phyloP scores from a whole-genome alignment of 2,329 filamentous ascomycete species.

The Cercospora nicotianae region DNA sequence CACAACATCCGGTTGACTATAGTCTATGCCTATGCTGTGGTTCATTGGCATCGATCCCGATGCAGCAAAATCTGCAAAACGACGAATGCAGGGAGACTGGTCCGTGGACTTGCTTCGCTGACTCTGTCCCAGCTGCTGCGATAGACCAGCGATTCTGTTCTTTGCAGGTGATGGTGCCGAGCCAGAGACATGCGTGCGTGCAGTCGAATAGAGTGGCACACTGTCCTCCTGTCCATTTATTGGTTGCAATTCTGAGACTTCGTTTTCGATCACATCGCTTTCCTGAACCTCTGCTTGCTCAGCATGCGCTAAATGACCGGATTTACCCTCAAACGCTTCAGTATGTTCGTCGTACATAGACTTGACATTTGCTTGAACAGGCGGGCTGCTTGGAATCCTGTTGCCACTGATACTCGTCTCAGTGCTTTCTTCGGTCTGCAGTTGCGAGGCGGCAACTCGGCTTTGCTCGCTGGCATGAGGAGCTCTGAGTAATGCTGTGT shows the following conservation, averaged over 20 bases:
- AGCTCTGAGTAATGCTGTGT: slow-evolving; percentile 30
- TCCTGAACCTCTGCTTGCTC: slow-evolving; percentile 34
- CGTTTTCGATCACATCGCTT: slow-evolving; percentile 30
- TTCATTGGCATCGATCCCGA: slow-evolving; percentile 7
- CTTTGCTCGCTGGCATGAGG: slow-evolving; percentile 24
- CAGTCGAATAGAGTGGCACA: slow-evolving; percentile 37
- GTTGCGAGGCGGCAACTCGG: slow-evolving; percentile 22
- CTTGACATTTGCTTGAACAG: slow-evolving; percentile 26
- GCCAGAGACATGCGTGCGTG: slow-evolving; percentile 41
- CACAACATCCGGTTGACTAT: slow-evolving; percentile 37
- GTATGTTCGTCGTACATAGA: slow-evolving; percentile 28
- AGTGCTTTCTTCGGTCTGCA: slow-evolving; percentile 14
- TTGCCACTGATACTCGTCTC: slow-evolving; percentile 3
- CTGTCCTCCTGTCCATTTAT: slow-evolving; percentile 10
- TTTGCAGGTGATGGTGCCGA: slow-evolving; percentile 32
- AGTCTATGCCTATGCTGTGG: slow-evolving; percentile 21
- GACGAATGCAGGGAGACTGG: slow-evolving; percentile 31
- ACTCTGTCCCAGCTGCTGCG: slow-evolving; percentile 25
- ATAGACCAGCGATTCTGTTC: slow-evolving; percentile 22
- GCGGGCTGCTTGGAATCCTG: slow-evolving; percentile 40
- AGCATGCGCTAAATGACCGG: slow-evolving; percentile 20
- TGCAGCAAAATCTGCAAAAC: slow-evolving; percentile 5
- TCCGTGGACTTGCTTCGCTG: slow-evolving; percentile 32
- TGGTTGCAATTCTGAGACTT: background rate
- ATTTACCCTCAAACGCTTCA: slow-evolving; percentile 24